Evolutionary conservation across 495 filamentous ascomycete genomes (phyloP), one percentile per base, ranked within the genome.

Genomic region (Hypoxylon intermedium): DNA sequence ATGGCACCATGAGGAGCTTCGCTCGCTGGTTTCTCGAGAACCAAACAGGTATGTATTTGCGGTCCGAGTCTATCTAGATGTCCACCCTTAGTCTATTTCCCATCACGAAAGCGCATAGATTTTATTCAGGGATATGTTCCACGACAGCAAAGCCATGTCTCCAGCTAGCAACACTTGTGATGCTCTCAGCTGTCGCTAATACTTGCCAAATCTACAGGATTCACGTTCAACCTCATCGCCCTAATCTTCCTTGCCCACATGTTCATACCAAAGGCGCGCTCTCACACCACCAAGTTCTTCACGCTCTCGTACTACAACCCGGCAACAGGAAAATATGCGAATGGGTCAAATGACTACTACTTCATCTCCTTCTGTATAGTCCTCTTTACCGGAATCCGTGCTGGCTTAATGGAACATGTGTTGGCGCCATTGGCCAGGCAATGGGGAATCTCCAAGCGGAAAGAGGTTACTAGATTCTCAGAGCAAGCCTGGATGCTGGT

Each of bases 401-500:
- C 89, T n/a, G 85, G 85, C 41, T 72, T 85, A 7, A 93, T 98
- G 80, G 92, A 96, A 65, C 93, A 94, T 76, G 58, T 96, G 7
- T 78, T 98, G 15, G 83, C 83, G 36, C 93, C 94, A 15, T 71
- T 93, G 15, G 93, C 88, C 21, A 83, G 82, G 34, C 70, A 76
- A 11, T 78, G 78, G 46, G 92, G 93, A 11, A 77, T 98, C 59
- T 80, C 82, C 56, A 84, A 85, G 53, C 79, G 78, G 62, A 97
- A 95, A 74, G 87, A 83, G 6, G 74, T 87, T 18, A 80, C 89
- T 18, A 83, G 95, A 34, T 90, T 98, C 74, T 89, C 91, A 43
- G 94, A 98, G 73, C 94, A 98, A 76, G 91, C 87, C 45, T 98
- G 92, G 90, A 79, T 96, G 68, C 70, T 90, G 20, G 65, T 93